phyloP scores from a whole-genome alignment of 2,329 filamentous ascomycete genomes.

The Orbilia quercus region DNA sequence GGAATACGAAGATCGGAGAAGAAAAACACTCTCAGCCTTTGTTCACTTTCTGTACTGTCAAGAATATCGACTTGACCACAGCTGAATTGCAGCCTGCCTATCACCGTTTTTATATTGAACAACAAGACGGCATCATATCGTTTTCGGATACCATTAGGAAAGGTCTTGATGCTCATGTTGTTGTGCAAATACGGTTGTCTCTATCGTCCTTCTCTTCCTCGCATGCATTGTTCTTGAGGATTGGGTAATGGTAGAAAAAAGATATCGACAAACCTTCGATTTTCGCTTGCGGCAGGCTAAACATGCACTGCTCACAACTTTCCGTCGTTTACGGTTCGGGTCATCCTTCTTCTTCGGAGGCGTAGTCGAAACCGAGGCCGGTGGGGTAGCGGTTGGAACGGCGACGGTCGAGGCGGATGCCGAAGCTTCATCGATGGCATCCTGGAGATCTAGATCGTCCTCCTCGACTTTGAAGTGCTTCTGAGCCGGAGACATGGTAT shows the following conservation, averaged over 20 bases:
- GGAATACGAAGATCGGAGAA: slow-evolving; percentile 21
- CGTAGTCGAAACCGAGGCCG: slow-evolving; percentile 32
- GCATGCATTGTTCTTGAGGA: slow-evolving; percentile 16
- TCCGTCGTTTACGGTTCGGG: slow-evolving; percentile 71
- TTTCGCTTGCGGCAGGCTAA: slow-evolving; percentile 82
- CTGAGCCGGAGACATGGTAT: slow-evolving; percentile 51
- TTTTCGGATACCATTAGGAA: background rate
- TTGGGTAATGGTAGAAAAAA: slow-evolving; percentile 27
- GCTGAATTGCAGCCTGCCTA: slow-evolving; percentile 6
- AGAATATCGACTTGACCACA: slow-evolving; percentile 11
- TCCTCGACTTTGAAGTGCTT: slow-evolving; percentile 54
- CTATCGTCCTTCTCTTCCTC: slow-evolving; percentile 1
- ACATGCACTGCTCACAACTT: slow-evolving; percentile 81
- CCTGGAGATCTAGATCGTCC: slow-evolving; percentile 28
- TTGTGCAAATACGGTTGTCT: slow-evolving; percentile 10
- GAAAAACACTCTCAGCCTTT: slow-evolving; percentile 16
- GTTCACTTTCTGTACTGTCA: slow-evolving; percentile 4
- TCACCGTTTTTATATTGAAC: slow-evolving; percentile 2
- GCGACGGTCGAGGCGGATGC: slow-evolving; percentile 25
- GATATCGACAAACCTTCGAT: slow-evolving; percentile 69
- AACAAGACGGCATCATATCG: slow-evolving; percentile 6
- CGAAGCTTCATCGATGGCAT: slow-evolving; percentile 13
- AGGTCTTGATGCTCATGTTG: slow-evolving; percentile 8
- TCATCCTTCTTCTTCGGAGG: slow-evolving; percentile 52
- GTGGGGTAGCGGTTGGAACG: slow-evolving; percentile 20